These are phyloP conservation scores for Phytophthora meadii DNA, from an alignment of 352 stramenopile genomes.

Conservation along the genomic window DNA sequence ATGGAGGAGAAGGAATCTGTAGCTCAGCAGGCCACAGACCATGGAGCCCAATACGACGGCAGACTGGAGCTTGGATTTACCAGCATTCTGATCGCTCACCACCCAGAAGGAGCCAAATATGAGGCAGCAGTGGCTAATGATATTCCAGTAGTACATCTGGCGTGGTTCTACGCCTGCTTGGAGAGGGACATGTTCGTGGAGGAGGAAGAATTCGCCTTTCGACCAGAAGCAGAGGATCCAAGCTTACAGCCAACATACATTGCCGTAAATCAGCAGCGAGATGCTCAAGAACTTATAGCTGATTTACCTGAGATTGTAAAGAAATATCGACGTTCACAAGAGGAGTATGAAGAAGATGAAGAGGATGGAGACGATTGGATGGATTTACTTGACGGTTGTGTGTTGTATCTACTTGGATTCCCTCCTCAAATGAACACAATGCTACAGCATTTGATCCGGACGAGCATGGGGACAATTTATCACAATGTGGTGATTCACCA, in stretches of 20 bases:
- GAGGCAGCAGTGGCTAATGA: constrained; percentile 59
- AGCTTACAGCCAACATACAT: constrained; percentile 37
- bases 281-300: constrained; percentile 42
- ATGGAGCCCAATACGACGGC: constrained; percentile 66
- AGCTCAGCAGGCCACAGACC: constrained; percentile 43
- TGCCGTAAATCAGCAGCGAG: constrained; percentile 47
- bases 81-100: constrained; percentile 67
- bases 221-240: constrained; percentile 22
- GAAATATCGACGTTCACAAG: constrained; percentile 23
- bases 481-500: constrained; percentile 57
- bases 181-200: constrained; percentile 54
- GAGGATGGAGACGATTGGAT: constrained; percentile 38
- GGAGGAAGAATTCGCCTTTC: constrained; percentile 57
- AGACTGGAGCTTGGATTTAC: constrained; percentile 68
- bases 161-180: constrained; percentile 75
- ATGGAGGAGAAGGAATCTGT: constrained; percentile 61
- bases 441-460: constrained; percentile 63
- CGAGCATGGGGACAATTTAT: constrained; percentile 78
- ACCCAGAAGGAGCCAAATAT: constrained; percentile 66
- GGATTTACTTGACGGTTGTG: constrained; percentile 73
- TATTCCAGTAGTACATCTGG: constrained; percentile 74
- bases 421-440: constrained; percentile 39
- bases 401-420: constrained; percentile 69
- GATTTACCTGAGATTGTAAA: constrained; percentile 39
- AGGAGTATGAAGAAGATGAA: not conserved